Base-by-base conservation (phyloP, 2,329 filamentous ascomycete genomes). In the Colletotrichum aenigma region DNA sequence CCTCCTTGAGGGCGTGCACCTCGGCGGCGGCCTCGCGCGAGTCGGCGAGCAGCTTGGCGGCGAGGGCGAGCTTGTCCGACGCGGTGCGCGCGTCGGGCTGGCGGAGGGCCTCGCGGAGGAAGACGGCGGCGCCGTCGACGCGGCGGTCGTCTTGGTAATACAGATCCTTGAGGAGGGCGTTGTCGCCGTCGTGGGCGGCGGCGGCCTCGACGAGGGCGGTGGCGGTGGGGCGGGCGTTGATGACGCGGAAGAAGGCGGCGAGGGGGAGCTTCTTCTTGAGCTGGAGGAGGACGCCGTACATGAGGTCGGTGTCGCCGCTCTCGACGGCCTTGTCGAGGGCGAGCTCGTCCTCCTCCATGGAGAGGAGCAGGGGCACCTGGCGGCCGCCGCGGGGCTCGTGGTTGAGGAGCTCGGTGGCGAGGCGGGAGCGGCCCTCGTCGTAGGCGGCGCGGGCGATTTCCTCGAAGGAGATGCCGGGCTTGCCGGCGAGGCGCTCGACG, bases 101-200 rank as follows among this genome's bases (percentile, higher is more conserved):
- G 6, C 89, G 86, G 9, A 99, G 88, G 1, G 96, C 95, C 85
- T 99, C 96, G 24, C 92, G 92, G 16, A 99, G 88, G 75, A 98
- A 94, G 3, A 99, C 92, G 74, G 95, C 94, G 0, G 96, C 94
- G 4, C 97, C 96, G 78, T 98, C 97, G 7, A 96, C 88, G 5
- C 96, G 92, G 7, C 96, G 92, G 83, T 99, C 97, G 80, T 98
- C 97, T 85, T 98, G 97, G 83, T 99, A 99, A 86, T 97, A 99
- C 5, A 99, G 88, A 82, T 98, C 97, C 81, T 98, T 99, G 30
- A 99, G 91, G 26, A 99, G 85, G 1, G 91, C 90, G 80, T 98
- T 96, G 80, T 98, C 94, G 24, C 85, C 87, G 66, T 95, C 92
- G 66, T 90, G 88, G 60, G 86, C 82, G 0, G 97, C 96, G 0